Base-by-base conservation (phyloP, 805 yeast species). In the Saccharomycopsis synnaedendra region DNA sequence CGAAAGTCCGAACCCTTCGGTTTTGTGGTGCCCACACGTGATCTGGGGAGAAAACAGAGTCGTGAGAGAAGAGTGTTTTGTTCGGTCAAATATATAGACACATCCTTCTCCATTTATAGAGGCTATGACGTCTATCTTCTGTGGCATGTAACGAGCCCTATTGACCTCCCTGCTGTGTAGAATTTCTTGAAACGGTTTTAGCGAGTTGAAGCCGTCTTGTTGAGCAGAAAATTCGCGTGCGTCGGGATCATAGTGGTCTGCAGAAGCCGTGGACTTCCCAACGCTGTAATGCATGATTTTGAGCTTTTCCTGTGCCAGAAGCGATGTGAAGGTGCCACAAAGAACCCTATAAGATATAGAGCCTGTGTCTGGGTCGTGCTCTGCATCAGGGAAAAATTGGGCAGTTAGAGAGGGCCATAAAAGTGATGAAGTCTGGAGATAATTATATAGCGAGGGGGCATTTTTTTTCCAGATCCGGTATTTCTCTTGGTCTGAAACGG, bases 91-190 rank as follows among this genome's bases (percentile, higher is more conserved):
- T 3, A 89, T 64, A 45, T 72, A 76, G 8, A 82, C 67, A 9
- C 72, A 67, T 1, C 96, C 96, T 33, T 65, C 60, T 39, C 82
- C 76, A 40, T 84, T 77, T 6, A 80, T 76, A 19, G 87, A 74
- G 1, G 89, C 86, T 4, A 89, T 70, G 4, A 89, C 58, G 57
- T 88, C 93, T 1, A 93, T 93, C 57, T 89, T 89, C 55, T 83
- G 90, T 0, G 96, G 95, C 79, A 85, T 76, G 57, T 75, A 76
- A 36, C 82, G 69, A 0, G 84, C 80, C 52, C 76, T 74, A 59
- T 86, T 85, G 48, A 88, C 80, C 54, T 82, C 93, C 2, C 85
- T 88, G 1, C 66, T 61, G 55, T 80, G 87, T 34, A 74, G 69
- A n/a, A 85, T 78, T 41, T 73, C 71, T 62, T 85, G 94, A 19